Evolutionary conservation across 2,329 filamentous ascomycete species (phyloP).

Genomic region (Xylaria sp.): DNA sequence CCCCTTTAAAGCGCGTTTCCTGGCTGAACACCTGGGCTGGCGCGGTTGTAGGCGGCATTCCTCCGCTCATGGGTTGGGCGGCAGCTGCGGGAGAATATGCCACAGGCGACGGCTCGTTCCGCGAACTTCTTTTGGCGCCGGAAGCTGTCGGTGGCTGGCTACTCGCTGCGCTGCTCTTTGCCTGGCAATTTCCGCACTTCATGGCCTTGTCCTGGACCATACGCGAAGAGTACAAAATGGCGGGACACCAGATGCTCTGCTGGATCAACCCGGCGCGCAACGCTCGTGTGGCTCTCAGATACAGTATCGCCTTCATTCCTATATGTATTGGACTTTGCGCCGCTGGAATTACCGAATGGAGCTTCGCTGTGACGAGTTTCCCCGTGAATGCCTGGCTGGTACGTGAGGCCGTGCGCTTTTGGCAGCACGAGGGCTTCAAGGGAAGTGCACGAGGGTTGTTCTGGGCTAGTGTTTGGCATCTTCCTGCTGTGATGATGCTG

Average conservation of each 20-base stretch:
- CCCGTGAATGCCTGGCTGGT: slow-evolving; percentile 83
- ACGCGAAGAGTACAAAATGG: slow-evolving; percentile 76
- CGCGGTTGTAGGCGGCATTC: slow-evolving; percentile 86
- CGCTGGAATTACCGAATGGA: slow-evolving; percentile 76
- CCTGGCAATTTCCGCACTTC: slow-evolving; percentile 98
- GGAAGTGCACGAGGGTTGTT: slow-evolving; percentile 82
- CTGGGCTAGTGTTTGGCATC: slow-evolving; percentile 96
- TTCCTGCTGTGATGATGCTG: slow-evolving; percentile 83
- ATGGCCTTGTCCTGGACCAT: slow-evolving; percentile 89
- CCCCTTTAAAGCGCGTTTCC: slow-evolving; percentile 81
- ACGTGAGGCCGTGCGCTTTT: slow-evolving; percentile 75
- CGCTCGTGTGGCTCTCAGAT: slow-evolving; percentile 78
- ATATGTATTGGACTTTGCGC: slow-evolving; percentile 77
- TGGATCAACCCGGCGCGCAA: slow-evolving; percentile 87
- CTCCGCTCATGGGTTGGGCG: slow-evolving; percentile 96
- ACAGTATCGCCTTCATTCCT: slow-evolving; percentile 79
- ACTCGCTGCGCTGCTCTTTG: slow-evolving; percentile 75
- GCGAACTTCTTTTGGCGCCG: slow-evolving; percentile 65
- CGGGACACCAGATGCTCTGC: slow-evolving; percentile 66
- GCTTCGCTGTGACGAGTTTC: slow-evolving; percentile 73
- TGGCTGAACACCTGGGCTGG: slow-evolving; percentile 93
- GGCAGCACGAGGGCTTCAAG: slow-evolving; percentile 68
- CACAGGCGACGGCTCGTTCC: slow-evolving; percentile 67
- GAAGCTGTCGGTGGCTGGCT: slow-evolving; percentile 80
- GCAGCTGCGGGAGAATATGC: slow-evolving; percentile 87